A percentile compares a stretch with the other conserved stretches of the same genome.
Conservation (phyloP, 1,284 basidiomycete species). For the Apiotrichum siamense region DNA sequence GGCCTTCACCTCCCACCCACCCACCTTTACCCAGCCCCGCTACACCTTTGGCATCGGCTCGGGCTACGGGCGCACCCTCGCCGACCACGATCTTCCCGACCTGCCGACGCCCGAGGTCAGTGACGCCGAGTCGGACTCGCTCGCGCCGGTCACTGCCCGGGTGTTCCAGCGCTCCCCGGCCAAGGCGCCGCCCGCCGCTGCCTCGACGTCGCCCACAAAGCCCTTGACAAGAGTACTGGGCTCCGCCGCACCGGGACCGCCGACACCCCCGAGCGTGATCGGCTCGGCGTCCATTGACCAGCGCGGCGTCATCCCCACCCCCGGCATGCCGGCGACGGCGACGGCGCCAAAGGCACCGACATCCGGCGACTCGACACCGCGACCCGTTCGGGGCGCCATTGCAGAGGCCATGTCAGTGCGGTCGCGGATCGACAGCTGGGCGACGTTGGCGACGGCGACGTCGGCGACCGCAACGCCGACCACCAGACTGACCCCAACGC, state of each 20-base stretch:
- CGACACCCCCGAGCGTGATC: background rate
- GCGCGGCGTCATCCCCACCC: too few relatives aligned
- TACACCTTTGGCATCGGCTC: background rate
- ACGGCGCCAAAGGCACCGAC: too few relatives aligned
- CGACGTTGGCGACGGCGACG: too few relatives aligned
- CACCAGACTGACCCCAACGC: too few relatives aligned
- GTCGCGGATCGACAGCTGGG: too few relatives aligned
- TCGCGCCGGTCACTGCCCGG: background rate
- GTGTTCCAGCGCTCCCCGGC: conserved; percentile 1
- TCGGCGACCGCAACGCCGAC: too few relatives aligned
- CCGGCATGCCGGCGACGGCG: too few relatives aligned
- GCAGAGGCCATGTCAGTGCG: too few relatives aligned
- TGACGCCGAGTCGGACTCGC: background rate
- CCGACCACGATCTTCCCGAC: background rate
- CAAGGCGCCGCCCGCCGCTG: background rate
- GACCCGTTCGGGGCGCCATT: too few relatives aligned
- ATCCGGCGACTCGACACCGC: too few relatives aligned
- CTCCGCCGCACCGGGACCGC: background rate
- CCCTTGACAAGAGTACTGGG: background rate
- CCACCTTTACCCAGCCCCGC: background rate
- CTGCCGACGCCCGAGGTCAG: background rate
- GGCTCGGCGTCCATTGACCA: too few relatives aligned
- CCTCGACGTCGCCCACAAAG: background rate
- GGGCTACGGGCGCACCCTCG: background rate
- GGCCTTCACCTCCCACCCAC: too few relatives aligned